phyloP scores from a whole-genome alignment of 495 filamentous ascomycete species.

The Neurospora hispaniola region DNA sequence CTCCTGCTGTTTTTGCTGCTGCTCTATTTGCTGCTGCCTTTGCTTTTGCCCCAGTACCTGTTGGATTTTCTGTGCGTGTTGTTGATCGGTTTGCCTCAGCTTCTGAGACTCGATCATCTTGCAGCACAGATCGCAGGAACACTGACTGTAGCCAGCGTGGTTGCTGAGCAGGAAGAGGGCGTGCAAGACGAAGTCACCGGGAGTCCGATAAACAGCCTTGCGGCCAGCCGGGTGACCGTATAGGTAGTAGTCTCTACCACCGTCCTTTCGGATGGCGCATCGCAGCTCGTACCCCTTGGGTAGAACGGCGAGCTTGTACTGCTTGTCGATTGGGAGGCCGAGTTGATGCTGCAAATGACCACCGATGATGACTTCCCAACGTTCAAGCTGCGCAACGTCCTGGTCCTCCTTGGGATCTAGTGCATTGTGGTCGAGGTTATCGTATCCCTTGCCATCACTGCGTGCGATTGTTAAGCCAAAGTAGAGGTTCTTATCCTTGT shows the following conservation, averaged over 20 bases:
- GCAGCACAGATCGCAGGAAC: constrained; percentile 25
- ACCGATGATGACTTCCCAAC: constrained; percentile 24
- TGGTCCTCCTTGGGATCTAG: constrained; percentile 13
- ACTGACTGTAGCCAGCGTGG: constrained; percentile 22
- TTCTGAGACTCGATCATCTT: constrained; percentile 10
- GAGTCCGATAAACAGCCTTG: constrained; percentile 26
- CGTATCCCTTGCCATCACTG: constrained; percentile 20
- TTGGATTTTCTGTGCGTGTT: constrained; percentile 28
- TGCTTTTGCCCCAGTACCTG: neutral
- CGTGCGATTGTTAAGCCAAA: constrained; percentile 17
- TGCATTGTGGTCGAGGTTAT: constrained; percentile 13
- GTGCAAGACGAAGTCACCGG: constrained; percentile 32
- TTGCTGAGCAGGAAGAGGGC: constrained; percentile 28
- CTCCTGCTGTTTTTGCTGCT: constrained; percentile 1
- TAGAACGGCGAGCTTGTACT: constrained; percentile 21
- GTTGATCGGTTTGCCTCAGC: constrained; percentile 1
- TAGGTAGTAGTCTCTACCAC: constrained; percentile 28
- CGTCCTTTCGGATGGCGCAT: constrained; percentile 14
- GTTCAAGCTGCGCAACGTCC: constrained; percentile 20
- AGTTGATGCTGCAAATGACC: constrained; percentile 19
- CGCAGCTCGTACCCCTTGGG: constrained; percentile 25
- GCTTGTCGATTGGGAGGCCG: constrained; percentile 12
- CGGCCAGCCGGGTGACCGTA: constrained; percentile 31
- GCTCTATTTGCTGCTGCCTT: constrained; percentile 3
- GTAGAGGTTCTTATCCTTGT: constrained; percentile 13